Conservation (phyloP, 1,284 basidiomycete species). For the Thecaphora thlaspeos region DNA sequence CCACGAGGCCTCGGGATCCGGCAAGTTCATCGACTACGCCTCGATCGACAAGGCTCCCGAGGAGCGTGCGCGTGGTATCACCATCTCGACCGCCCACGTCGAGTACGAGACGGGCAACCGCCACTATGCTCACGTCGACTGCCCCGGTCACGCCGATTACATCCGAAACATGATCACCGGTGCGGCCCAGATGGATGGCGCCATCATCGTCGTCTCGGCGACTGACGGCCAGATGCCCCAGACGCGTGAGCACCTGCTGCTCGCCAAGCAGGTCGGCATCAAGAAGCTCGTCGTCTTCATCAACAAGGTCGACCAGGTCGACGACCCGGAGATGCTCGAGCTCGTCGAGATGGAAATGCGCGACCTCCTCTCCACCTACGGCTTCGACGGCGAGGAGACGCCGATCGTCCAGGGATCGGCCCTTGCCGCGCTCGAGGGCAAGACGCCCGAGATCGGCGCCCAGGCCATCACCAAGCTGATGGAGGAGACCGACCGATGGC, state of each 20-base stretch:
- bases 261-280: slow-evolving; percentile 97
- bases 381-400: slow-evolving; percentile 94
- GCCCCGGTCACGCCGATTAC: slow-evolving; percentile 68
- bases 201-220: slow-evolving; percentile 78
- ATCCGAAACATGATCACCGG: slow-evolving; percentile 95
- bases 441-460: slow-evolving; percentile 73
- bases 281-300: slow-evolving; percentile 99
- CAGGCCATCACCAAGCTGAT: slow-evolving; percentile 83
- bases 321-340: slow-evolving; percentile 97
- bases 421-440: slow-evolving; percentile 88
- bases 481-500: slow-evolving; percentile 87
- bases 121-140: slow-evolving; percentile 99
- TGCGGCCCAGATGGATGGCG: slow-evolving; percentile 91
- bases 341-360: slow-evolving; percentile 99
- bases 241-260: slow-evolving; percentile 94
- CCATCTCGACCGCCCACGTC: slow-evolving; percentile 83
- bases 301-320: slow-evolving; percentile 97
- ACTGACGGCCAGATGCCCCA: slow-evolving; percentile 99
- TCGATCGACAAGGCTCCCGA: slow-evolving; percentile 99
- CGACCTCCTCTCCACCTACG: slow-evolving; percentile 80
- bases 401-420: slow-evolving; percentile 97
- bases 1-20: slow-evolving; percentile 70
- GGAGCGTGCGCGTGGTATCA: slow-evolving; percentile 99
- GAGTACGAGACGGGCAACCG: slow-evolving; percentile 88
- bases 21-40: slow-evolving; percentile 94